Base-by-base conservation (phyloP, 1,139 yeast species). In the Scheffersomyces lignicola region DNA sequence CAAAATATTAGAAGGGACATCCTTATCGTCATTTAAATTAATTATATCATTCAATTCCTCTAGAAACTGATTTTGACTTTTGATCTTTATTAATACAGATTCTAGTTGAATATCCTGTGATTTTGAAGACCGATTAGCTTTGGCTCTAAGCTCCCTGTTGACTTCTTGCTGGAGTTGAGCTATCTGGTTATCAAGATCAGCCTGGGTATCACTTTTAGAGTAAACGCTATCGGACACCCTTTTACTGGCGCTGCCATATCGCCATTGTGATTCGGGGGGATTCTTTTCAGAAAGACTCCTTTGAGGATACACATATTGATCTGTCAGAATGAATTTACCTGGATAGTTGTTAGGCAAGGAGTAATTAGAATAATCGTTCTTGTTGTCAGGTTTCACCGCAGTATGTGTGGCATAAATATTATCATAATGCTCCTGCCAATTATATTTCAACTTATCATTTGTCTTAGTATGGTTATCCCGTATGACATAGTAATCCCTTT, bases 41-140 rank as follows among this genome's bases (percentile, higher is more conserved):
- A 55, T 43, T 15, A 58, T 41, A 7, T 51, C 51, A 32, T 52
- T 47, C 14, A 65, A 36, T n/a, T 54, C 39, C 4, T 34, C 20
- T 12, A 65, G 41, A 28, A 54, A 49, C 26, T 41, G 37, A 38
- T 54, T 64, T 29, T 59, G 62, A 3, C 37, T 24, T 3, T 40
- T 34, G 2, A 62, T 37, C 31, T 48, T 43, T 4, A 35, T 33
- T 5, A 26, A 16, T 10, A 6, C 49, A 42, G 6, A 52, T 27
- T 2, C 33, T 34, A 22, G 39, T 39, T 5, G 49, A 29, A 8
- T 40, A 31, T 9, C 39, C 7, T 20, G 15, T 51, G 44, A 24
- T 38, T 34, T 13, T 32, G 31, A 8, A 45, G 35, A 11, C 38
- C 36, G 5, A 20, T 14, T 12, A 29, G 32, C 18, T 10, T 29